Evolutionary conservation across 805 yeast species (phyloP), one percentile per base, ranked within the genome.

Genomic region (Wickerhamomyces hampshirensis): DNA sequence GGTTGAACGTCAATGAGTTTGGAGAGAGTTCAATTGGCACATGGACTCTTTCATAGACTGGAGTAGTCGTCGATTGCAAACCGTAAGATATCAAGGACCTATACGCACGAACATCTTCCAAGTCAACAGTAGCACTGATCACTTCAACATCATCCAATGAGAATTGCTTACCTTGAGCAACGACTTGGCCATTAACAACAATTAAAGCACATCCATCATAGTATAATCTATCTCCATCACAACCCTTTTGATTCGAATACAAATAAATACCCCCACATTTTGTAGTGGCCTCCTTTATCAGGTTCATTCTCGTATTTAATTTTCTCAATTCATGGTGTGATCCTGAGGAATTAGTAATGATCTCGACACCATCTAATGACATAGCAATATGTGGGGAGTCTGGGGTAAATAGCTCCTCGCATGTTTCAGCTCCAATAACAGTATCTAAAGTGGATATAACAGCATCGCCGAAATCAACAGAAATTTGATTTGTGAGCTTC

Each of bases 181-280:
- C 81, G 44, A 94, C 80, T 43, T 78, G 65, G 24, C 98, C 98
- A 57, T 94, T 93, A 31, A 89, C 85, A 6, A 88, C 87, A 56
- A 94, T 93, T 52, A 87, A 66, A 0, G 98, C 96, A 66, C 96
- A 86, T 0, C 99, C 99, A 59, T 93, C 99, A 56, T 93, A 93
- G 61, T 93, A 93, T 30, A 93, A 64, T 40, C 99, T 71, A 56
- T 94, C 99, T 49, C 99, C 99, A 58, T 93, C 99, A 59, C 99
- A 93, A 3, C 99, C 99, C 47, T 84, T 80, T 63, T 94, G 99
- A 62, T 93, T 93, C 13, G 98, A 75, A 52, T 93, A 93, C 33
- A 93, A 65, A 51, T 93, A 93, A 18, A 93, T 77, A 24, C 99
- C 99, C 35, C 99, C 99, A 56, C 97, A 89, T 61, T 93, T 88